Percentiles rank a stretch among this genome's conserved stretches.
Conservation (phyloP, 2,329 filamentous ascomycete species). For the Hymenoscyphus albidus region DNA sequence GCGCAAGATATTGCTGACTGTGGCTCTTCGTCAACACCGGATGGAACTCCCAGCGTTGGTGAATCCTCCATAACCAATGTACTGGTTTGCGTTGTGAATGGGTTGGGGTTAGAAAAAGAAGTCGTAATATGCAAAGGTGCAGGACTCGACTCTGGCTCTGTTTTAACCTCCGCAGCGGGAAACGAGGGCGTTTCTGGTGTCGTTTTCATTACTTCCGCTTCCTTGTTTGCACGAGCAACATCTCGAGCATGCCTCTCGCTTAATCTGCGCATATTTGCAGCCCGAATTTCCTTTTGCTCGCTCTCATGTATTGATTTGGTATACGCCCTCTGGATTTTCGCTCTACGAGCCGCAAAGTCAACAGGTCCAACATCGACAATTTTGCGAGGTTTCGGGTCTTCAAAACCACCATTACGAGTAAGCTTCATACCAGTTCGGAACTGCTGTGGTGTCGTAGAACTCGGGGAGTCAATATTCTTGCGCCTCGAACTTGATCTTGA, state of each 20-base stretch:
- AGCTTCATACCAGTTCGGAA: slow-evolving; percentile 30
- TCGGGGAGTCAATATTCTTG: slow-evolving; percentile 33
- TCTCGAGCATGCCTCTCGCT: slow-evolving; percentile 22
- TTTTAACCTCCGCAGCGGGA: not conserved
- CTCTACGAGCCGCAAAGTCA: slow-evolving; percentile 78
- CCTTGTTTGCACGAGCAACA: slow-evolving; percentile 27
- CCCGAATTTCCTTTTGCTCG: slow-evolving; percentile 51
- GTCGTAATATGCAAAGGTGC: slow-evolving; percentile 29
- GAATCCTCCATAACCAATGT: slow-evolving; percentile 46
- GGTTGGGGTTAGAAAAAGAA: slow-evolving; percentile 21
- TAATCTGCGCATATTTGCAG: slow-evolving; percentile 39
- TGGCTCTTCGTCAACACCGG: slow-evolving; percentile 50
- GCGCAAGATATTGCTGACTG: slow-evolving; percentile 55
- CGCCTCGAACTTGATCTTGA: slow-evolving; percentile 62
- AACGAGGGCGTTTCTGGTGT: slow-evolving; percentile 10
- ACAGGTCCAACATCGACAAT: slow-evolving; percentile 68
- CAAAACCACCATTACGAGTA: slow-evolving; percentile 24
- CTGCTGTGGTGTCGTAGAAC: slow-evolving; percentile 25
- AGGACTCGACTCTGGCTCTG: slow-evolving; percentile 11
- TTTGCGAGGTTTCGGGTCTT: slow-evolving; percentile 37
- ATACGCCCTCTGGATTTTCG: slow-evolving; percentile 80
- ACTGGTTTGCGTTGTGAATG: slow-evolving; percentile 5
- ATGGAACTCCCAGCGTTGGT: slow-evolving; percentile 62
- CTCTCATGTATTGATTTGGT: slow-evolving; percentile 76
- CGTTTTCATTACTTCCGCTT: slow-evolving; percentile 28